These are phyloP conservation scores for Sporisorium scitamineum DNA, from an alignment of 1,284 basidiomycete genomes.

Conservation along the genomic window DNA sequence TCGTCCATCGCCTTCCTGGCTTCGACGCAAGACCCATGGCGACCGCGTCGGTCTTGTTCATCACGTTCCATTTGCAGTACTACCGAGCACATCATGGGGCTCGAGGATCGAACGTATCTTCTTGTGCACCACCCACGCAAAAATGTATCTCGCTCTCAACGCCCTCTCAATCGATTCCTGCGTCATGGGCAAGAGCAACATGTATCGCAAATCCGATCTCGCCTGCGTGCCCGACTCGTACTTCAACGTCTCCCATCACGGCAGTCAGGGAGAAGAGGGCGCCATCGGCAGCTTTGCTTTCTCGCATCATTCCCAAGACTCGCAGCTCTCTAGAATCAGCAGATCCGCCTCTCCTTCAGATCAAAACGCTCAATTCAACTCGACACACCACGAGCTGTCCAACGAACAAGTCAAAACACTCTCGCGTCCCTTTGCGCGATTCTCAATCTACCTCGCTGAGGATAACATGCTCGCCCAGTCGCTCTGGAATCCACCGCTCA, in stretches of 20 bases:
- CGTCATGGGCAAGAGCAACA: constrained; percentile 95
- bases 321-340: neutral
- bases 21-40: constrained; percentile 44
- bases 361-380: neutral
- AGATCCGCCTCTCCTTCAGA: constrained; percentile 11
- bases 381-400: constrained; percentile 4
- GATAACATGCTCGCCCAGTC: constrained; percentile 68
- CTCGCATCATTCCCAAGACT: constrained; percentile 18
- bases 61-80: constrained; percentile 91
- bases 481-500: constrained; percentile 59
- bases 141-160: constrained; percentile 99
- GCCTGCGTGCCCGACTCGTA: constrained; percentile 72
- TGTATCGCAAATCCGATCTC: constrained; percentile 90
- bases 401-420: constrained; percentile 34
- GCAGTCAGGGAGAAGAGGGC: constrained; percentile 52
- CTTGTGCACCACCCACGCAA: constrained; percentile 95
- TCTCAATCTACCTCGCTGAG: constrained; percentile 68
- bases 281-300: constrained; percentile 63
- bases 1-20: constrained; percentile 61
- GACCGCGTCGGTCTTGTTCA: constrained; percentile 84
- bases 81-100: constrained; percentile 74
- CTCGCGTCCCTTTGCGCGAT: constrained; percentile 63
- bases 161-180: constrained; percentile 87
- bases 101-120: constrained; percentile 92
- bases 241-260: constrained; percentile 56